These are phyloP conservation scores for Pachysandra terminalis DNA, from an alignment of 164 flowering plant genomes.

Conservation along the genomic window DNA sequence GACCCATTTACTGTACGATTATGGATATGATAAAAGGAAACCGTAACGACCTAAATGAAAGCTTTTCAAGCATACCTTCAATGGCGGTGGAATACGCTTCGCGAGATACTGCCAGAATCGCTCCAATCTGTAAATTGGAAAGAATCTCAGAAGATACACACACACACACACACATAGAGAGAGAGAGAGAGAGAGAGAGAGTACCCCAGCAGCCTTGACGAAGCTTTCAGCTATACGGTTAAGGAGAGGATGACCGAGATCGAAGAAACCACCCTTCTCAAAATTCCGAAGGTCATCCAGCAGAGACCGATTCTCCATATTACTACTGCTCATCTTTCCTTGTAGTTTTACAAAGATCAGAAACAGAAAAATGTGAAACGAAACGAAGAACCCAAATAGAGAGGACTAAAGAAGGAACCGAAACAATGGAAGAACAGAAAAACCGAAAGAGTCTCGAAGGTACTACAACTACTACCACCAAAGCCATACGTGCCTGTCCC, in stretches of 20 bases:
- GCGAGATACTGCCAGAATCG: conserved; percentile 78
- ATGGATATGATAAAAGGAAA: too few species aligned
- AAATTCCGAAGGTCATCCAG: conserved; percentile 63
- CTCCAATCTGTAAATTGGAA: conserved; percentile 67
- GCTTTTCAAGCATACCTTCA: conserved; percentile 38
- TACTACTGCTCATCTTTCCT: conserved; percentile 33
- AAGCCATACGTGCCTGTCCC: too few species aligned
- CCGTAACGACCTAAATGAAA: too few species aligned
- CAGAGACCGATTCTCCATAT: conserved; percentile 56
- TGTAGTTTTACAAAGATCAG: background rate
- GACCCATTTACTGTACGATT: too few species aligned
- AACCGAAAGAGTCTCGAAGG: too few species aligned
- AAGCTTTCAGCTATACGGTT: conserved; percentile 88
- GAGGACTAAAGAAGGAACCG: too few species aligned
- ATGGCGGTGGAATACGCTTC: conserved; percentile 65
- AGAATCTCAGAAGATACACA: background rate
- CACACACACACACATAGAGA: background rate
- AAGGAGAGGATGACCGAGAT: conserved; percentile 91
- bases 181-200: background rate
- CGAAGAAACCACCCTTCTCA: conserved; percentile 59
- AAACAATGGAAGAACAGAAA: too few species aligned
- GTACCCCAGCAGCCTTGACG: conserved; percentile 85
- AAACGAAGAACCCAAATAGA: too few species aligned
- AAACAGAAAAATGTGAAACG: conserved; percentile 3
- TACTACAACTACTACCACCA: too few species aligned